These are phyloP conservation scores for Suhomyces bribrorum DNA, from an alignment of 1,139 yeast species.

Conservation along the genomic window DNA sequence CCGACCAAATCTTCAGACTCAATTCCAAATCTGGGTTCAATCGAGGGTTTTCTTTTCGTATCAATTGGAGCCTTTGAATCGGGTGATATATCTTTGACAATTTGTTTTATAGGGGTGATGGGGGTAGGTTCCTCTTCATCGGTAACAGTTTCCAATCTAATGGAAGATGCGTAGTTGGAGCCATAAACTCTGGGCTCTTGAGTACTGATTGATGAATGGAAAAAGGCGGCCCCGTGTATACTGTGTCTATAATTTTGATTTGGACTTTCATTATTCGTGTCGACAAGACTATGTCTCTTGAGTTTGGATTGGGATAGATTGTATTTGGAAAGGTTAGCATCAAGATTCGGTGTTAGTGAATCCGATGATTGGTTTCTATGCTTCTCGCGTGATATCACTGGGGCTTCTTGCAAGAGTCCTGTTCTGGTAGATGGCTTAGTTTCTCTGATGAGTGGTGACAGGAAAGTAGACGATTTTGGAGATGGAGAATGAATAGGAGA, in stretches of 20 bases:
- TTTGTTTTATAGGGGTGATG: background rate
- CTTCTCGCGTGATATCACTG: constrained; percentile 4
- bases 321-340: no score
- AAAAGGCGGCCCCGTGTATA: constrained; percentile 4
- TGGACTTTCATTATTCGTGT: background rate
- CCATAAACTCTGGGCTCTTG: background rate
- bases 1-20: background rate
- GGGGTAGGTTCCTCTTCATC: constrained; percentile 7
- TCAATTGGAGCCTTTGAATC: background rate
- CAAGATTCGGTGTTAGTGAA: no score
- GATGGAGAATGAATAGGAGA: background rate
- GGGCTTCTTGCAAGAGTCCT: constrained; percentile 6
- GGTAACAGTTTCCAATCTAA: constrained; percentile 3
- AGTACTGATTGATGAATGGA: background rate
- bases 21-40: background rate
- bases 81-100: background rate
- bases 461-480: background rate
- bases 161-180: background rate
- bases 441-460: background rate
- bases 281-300: background rate
- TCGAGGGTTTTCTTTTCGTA: background rate
- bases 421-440: background rate
- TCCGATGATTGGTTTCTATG: no score
- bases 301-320: background rate
- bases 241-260: constrained; percentile 3